Evolutionary conservation across 2,329 filamentous ascomycete genomes (phyloP).

Genomic region (Chalaropsis thielavioides): DNA sequence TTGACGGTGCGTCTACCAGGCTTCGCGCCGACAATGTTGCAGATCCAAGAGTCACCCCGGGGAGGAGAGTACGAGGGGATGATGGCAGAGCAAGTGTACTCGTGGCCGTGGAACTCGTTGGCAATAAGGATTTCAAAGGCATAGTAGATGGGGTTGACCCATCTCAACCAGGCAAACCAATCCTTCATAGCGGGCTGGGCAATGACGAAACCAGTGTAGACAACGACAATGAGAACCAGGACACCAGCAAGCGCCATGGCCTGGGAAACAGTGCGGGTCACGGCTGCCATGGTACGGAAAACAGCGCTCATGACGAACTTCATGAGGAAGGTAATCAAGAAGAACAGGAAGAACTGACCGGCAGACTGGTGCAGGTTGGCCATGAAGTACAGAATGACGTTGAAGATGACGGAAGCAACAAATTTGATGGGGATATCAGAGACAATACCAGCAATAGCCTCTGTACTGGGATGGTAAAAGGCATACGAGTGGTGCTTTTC

Average conservation of each 20-base stretch:
- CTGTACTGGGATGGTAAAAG: constrained; percentile 37
- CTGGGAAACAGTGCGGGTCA: constrained; percentile 50
- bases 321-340: constrained; percentile 52
- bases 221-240: constrained; percentile 45
- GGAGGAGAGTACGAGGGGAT: constrained; percentile 34
- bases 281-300: constrained; percentile 58
- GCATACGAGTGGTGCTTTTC: constrained; percentile 36
- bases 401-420: constrained; percentile 34
- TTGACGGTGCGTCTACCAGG: constrained; percentile 39
- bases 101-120: constrained; percentile 50
- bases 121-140: constrained; percentile 58
- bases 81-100: constrained; percentile 40
- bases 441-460: constrained; percentile 40
- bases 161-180: constrained; percentile 65
- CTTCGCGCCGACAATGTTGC: constrained; percentile 38
- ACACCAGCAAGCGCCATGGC: constrained; percentile 40
- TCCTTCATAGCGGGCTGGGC: constrained; percentile 44
- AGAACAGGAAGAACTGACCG: constrained; percentile 61
- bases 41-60: constrained; percentile 36
- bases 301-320: constrained; percentile 63
- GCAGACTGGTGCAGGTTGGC: constrained; percentile 40
- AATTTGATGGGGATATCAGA: constrained; percentile 46
- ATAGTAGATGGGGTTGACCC: constrained; percentile 59
- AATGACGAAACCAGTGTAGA: constrained; percentile 44
- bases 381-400: constrained; percentile 45